A percentile compares a stretch with the other conserved stretches of the same genome.
Conservation (phyloP, 202 grass and related monocot genomes). For the Eragrostis tef region DNA sequence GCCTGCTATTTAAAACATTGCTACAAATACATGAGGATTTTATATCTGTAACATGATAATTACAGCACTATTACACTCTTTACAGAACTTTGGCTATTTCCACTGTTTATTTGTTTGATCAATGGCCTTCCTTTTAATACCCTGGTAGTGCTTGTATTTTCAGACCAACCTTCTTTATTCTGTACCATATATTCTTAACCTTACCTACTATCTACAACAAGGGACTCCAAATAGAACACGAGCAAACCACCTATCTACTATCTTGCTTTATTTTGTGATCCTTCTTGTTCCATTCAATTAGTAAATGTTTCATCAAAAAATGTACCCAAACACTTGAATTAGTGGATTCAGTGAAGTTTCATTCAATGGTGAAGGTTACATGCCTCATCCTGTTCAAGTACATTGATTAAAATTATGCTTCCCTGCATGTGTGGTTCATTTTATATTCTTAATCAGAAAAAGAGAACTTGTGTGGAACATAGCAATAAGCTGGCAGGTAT, state of each 20-base stretch:
- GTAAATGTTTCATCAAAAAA: background rate
- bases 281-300: background rate
- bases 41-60: background rate
- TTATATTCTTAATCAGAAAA: too few species aligned
- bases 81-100: background rate
- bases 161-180: slow-evolving; percentile 1
- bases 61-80: background rate
- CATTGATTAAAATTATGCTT: too few species aligned
- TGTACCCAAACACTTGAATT: too few species aligned
- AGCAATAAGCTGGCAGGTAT: too few species aligned
- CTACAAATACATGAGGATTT: background rate
- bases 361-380: too few species aligned
- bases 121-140: slow-evolving; percentile 30
- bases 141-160: background rate
- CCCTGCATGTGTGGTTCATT: too few species aligned
- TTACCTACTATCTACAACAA: background rate
- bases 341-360: too few species aligned
- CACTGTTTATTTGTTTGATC: background rate
- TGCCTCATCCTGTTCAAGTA: too few species aligned
- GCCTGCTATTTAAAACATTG: too few species aligned
- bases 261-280: background rate
- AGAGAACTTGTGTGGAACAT: too few species aligned
- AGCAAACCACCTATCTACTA: background rate
- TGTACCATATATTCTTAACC: background rate
- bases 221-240: background rate